Base-by-base conservation (phyloP, 2,329 filamentous ascomycete genomes). In the Septoria linicola region DNA sequence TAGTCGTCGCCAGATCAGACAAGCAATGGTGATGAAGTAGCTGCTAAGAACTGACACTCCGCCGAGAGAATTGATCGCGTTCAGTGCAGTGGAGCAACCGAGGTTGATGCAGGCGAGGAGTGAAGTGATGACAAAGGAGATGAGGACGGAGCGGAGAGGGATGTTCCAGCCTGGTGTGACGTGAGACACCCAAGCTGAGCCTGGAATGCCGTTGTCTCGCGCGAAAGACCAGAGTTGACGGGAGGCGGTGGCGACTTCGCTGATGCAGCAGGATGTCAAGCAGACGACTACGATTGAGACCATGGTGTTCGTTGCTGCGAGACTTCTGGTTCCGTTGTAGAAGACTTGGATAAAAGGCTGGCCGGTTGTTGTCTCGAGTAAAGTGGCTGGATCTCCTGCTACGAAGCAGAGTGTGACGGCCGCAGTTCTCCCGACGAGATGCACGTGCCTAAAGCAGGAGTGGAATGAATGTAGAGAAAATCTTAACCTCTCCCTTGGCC, bases 1-100 rank as follows among this genome's bases (percentile, higher is more conserved):
- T 27, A 74, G 42, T 3, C 73, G 68, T 43, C 66, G 66, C 53
- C 68, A 62, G 30, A 71, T 57, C 2, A 73, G 31, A 50, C 64
- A 68, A 36, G 63, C 61, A 40, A 72, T 70, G 16, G 64, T 64
- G 50, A 70, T 59, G 35, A 72, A 68, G 53, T 73, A 73, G 4
- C 74, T 68, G 6, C 63, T 64, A 20, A 77, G 62, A 10, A 72
- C 60, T 2, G 72, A 68, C 17, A 62, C 68, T 8, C 68, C 63
- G 5, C 63, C 66, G 6, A 75, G 65, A 2, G 71, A 68, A 30
- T 73, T 66, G 35, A 74, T 72, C 27, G 71, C 70, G 52, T 70
- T 68, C 39, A 77, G 65, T 14, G 70, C 72, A 4, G 70, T 68
- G 20, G 70, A 71, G 19, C 62, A 65, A 31, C 67, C 69, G 31